phyloP scores from a whole-genome alignment of 1,284 basidiomycete genomes.

The Puccinia brachypodii region DNA sequence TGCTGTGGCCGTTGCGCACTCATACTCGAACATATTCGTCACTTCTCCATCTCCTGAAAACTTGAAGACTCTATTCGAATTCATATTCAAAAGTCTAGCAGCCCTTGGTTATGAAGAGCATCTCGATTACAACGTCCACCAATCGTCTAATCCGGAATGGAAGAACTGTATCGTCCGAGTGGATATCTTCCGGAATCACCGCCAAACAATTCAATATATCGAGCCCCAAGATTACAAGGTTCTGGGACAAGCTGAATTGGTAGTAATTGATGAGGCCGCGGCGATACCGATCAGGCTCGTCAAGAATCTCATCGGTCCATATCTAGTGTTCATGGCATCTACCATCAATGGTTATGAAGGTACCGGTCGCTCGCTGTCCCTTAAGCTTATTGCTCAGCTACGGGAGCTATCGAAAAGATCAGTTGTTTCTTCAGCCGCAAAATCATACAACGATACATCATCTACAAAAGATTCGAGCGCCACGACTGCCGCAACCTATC shows the following conservation, averaged over 20 bases:
- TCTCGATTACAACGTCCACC: constrained; percentile 91
- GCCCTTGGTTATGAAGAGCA: constrained; percentile 95
- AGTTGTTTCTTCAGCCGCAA: constrained; percentile 46
- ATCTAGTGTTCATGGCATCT: constrained; percentile 96
- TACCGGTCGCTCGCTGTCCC: constrained; percentile 91
- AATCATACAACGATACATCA: constrained; percentile 59
- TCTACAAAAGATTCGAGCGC: constrained; percentile 55
- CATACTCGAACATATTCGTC: constrained; percentile 97
- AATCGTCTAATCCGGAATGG: constrained; percentile 85
- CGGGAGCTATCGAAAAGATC: constrained; percentile 75
- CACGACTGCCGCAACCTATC: constrained; percentile 51
- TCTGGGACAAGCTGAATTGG: constrained; percentile 92
- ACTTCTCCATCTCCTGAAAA: constrained; percentile 98
- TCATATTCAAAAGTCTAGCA: constrained; percentile 96
- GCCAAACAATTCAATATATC: constrained; percentile 95
- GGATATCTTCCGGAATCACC: constrained; percentile 87
- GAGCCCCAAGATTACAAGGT: constrained; percentile 97
- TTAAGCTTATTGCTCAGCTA: constrained; percentile 96
- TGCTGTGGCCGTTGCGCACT: constrained; percentile 86
- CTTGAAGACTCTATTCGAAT: constrained; percentile 95
- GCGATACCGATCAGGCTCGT: constrained; percentile 96
- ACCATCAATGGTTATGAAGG: constrained; percentile 99
- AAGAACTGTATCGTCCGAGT: constrained; percentile 94
- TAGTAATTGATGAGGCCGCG: constrained; percentile 98
- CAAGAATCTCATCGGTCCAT: constrained; percentile 90